Evolutionary conservation across 805 yeast species (phyloP), one percentile per base, ranked within the genome.

Genomic region (Vanderwaltozyma polyspora): DNA sequence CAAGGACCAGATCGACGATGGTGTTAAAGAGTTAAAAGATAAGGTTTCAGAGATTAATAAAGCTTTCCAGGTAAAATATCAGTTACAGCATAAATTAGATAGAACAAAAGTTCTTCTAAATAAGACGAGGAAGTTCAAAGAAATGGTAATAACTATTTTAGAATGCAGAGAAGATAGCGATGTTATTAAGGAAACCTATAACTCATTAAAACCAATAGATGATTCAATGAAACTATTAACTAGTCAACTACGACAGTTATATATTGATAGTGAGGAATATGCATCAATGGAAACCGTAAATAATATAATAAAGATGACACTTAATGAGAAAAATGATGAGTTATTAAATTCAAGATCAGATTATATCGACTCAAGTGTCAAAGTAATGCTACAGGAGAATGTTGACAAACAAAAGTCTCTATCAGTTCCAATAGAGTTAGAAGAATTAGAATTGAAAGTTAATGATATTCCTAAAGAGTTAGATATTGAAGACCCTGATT

Each of bases 171-270:
- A n/a, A n/a, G 37, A 34, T 26, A 19, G 33, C 3, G 28, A 28
- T 6, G 27, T 28, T 8, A 34, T 38, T 38, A 26, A 35, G 5
- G 37, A 41, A 14, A 27, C 52, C 1, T 42, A 43, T 27, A 35
- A 36, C n/a, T 41, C 52, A 3, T 31, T 55, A 11, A 37, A 43
- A 25, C 60, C 60, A 5, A 29, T 55, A 12, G 54, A 54, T 33
- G 55, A 51, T 27, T 44, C 55, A 8, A 36, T 55, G 17, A 43
- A 41, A 32, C 41, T 54, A 10, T 37, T 54, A 18, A 41, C 42
- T 3, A 37, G 47, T 3, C 52, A 49, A 41, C 25, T 55, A 28
- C 43, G 41, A 23, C 45, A 50, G 21, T 24, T 54, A 17, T 49
- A 49, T 41, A 38, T 45, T n/a, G 48, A 41, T 3, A 44, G 50